phyloP scores from a whole-genome alignment of 768 basidiomycete species.

The Boletus rex-veris region DNA sequence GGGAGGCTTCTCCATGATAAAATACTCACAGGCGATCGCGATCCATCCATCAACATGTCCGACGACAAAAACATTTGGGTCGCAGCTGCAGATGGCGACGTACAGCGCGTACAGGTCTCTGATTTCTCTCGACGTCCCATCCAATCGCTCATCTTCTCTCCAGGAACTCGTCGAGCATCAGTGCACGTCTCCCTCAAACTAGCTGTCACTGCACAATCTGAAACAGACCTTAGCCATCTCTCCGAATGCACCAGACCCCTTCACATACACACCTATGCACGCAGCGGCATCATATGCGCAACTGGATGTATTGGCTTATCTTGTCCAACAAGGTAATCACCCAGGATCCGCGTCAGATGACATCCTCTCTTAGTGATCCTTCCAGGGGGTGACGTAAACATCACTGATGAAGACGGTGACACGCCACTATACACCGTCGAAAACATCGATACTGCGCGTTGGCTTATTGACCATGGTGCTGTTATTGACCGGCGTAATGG shows the following conservation, averaged over 20 bases:
- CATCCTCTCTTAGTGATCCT: not conserved
- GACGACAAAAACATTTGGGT: conserved; percentile 79
- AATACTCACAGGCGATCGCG: conserved; percentile 9
- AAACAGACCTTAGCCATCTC: conserved; percentile 48
- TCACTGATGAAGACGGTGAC: conserved; percentile 84
- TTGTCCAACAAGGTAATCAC: conserved; percentile 60
- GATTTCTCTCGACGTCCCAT: conserved; percentile 13
- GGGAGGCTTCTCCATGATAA: conserved; percentile 16
- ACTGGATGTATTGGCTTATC: conserved; percentile 68
- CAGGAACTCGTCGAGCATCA: conserved; percentile 61
- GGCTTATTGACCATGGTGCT: conserved; percentile 78
- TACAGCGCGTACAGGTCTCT: conserved; percentile 64
- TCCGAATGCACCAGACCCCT: conserved; percentile 65
- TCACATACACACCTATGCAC: conserved; percentile 89
- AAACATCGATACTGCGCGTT: conserved; percentile 70
- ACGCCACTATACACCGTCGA: conserved; percentile 92
- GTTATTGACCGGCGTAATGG: conserved; percentile 55
- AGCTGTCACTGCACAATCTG: conserved; percentile 23
- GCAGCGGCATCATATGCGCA: conserved; percentile 94
- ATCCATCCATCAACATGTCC: conserved; percentile 27
- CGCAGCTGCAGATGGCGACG: conserved; percentile 87
- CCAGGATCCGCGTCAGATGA: not conserved
- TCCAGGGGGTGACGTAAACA: conserved; percentile 81
- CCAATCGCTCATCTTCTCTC: not conserved
- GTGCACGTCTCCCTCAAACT: conserved; percentile 40